A percentile compares a stretch with the other conserved stretches of the same genome.
These are phyloP conservation scores for Gnomoniopsis sp. DNA, from an alignment of 2,329 filamentous ascomycete species.

Conservation along the genomic window DNA sequence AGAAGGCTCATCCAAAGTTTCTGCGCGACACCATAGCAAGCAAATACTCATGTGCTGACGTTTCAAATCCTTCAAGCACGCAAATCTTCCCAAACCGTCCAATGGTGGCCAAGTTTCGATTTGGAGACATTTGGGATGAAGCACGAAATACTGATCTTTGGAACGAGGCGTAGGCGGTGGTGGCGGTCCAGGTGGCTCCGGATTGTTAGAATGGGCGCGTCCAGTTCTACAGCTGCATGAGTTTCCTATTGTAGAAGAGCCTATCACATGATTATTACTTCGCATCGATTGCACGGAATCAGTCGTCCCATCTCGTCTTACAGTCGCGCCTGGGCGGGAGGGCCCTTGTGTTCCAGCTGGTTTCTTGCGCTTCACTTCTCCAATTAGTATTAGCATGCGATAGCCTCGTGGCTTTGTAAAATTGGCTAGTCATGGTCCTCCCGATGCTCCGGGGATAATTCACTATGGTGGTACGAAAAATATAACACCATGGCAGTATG, in stretches of 20 bases:
- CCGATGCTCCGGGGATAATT: too few relatives aligned
- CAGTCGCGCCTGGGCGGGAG: background rate
- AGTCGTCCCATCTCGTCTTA: background rate
- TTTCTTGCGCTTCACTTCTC: background rate
- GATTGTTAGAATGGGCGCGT: too few relatives aligned
- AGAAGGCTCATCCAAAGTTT: background rate
- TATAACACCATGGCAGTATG: too few relatives aligned
- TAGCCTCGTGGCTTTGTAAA: background rate
- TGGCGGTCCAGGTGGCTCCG: background rate
- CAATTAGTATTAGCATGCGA: background rate
- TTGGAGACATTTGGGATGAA: background rate
- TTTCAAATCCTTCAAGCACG: background rate
- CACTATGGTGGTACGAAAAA: too few relatives aligned
- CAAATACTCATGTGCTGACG: background rate
- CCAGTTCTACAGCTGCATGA: background rate
- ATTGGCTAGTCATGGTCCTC: too few relatives aligned
- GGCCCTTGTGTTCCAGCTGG: background rate
- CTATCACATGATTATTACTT: background rate
- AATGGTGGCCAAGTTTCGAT: background rate
- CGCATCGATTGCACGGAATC: background rate
- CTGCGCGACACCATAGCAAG: background rate
- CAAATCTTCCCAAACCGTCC: background rate
- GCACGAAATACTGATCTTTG: background rate
- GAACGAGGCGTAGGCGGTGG: too few relatives aligned
- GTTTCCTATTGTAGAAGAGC: background rate